Base-by-base conservation (phyloP, 2,329 filamentous ascomycete genomes). In the Claviceps africana region DNA sequence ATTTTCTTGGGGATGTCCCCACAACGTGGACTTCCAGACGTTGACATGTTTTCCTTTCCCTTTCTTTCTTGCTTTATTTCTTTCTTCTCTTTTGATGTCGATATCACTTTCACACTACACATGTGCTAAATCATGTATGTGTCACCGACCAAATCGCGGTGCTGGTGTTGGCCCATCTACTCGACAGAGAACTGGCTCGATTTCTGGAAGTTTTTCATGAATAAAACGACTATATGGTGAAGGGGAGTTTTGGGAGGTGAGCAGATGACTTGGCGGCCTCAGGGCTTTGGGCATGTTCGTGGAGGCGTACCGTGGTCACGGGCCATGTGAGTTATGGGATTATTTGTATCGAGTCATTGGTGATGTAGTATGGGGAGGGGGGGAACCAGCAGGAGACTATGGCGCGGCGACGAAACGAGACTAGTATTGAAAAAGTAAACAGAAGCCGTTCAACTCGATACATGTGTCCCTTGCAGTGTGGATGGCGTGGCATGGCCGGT, bases 41-140 rank as follows among this genome's bases (percentile, higher is more conserved):
- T 58, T 57, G 31, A 58, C 56, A 58, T 61, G 56, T 58, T 48
- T 50, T 53, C 42, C 37, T 56, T 28, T 33, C 11, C 6, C 22
- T 42, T 46, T 48, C 42, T 47, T 62, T 60, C 58, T 55, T 28
- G 59, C 56, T 59, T 62, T 58, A 57, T 48, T 50, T 54, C 47
- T 45, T 55, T 30, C 15, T 46, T 17, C 22, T 33, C 50, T 42
- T 47, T 47, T 53, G 43, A 50, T 50, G 47, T 49, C 39, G 47
- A 53, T 50, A 48, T 53, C 42, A 46, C 17, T 47, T 19, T 46
- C 25, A 25, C 25, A 5, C 25, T 6, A 42, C 44, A 53, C 48
- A 53, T 53, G 43, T 25, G 43, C 17, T 30, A 35, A 48, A 33
- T 51, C 42, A 45, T 46, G 8, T 43, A 44, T 21, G 28, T 43